Conservation (phyloP, 208 protist genomes). For the Herpetomonas samuelpessoai region DNA sequence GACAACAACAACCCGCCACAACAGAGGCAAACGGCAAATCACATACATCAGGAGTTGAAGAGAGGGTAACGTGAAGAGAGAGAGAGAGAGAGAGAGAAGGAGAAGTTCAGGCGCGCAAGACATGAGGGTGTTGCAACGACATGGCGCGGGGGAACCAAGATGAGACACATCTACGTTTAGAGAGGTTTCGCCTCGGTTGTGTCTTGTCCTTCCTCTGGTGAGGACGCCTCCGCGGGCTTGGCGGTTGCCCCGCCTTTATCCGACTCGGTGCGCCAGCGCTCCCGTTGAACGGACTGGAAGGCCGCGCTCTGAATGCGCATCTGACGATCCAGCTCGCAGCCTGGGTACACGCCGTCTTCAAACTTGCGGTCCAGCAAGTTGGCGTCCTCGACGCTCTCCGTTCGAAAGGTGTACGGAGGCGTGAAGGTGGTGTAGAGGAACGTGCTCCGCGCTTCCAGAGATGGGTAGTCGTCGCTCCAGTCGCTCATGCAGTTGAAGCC, state of each 20-base stretch:
- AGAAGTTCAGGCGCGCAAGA: no score
- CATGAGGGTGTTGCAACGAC: no score
- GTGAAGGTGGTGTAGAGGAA: constrained; percentile 87
- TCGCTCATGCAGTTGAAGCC: constrained; percentile 87
- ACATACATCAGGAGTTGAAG: background rate
- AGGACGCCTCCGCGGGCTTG: constrained; percentile 5
- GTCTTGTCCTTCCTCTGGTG: constrained; percentile 19
- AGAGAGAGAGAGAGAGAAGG: constrained; percentile 4
- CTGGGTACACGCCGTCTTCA: constrained; percentile 87
- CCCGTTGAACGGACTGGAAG: constrained; percentile 49
- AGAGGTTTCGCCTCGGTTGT: no score
- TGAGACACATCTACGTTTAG: no score
- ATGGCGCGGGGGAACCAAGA: no score
- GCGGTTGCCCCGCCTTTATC: constrained; percentile 6
- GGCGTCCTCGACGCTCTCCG: constrained; percentile 57
- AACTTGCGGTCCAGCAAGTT: constrained; percentile 88
- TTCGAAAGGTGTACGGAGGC: constrained; percentile 70
- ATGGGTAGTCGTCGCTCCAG: constrained; percentile 90
- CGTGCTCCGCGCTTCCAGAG: constrained; percentile 88
- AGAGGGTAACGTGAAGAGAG: background rate
- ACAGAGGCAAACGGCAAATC: background rate
- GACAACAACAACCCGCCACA: no score
- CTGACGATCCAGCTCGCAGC: constrained; percentile 67
- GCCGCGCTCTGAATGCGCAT: constrained; percentile 67
- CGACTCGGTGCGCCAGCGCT: constrained; percentile 46